phyloP scores from a whole-genome alignment of 176 grass and related monocot species.

The Avena eriantha region DNA sequence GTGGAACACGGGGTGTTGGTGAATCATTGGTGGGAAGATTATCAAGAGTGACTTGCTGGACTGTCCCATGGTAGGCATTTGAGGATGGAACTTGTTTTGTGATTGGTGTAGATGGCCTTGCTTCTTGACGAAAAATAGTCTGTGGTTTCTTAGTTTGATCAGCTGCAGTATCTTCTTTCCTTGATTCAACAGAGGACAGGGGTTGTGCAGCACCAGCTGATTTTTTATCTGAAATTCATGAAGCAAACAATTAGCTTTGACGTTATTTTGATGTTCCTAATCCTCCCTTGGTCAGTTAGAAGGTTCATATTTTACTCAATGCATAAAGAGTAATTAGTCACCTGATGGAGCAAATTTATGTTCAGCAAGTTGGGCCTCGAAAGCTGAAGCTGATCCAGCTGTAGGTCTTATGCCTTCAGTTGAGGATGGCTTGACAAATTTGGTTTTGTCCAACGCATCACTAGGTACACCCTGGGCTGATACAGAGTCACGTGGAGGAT shows the following conservation, averaged over 20 bases:
- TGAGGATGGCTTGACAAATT: neutral
- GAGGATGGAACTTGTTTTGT: constrained; percentile 11
- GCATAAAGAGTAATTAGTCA: constrained; percentile 28
- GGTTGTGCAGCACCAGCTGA: neutral
- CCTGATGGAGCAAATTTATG: constrained; percentile 18
- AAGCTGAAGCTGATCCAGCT: neutral
- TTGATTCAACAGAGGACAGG: constrained; percentile 31
- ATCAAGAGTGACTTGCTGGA: constrained; percentile 35
- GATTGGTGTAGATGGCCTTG: constrained; percentile 27
- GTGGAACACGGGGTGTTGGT: constrained; percentile 2
- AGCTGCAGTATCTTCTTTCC: neutral
- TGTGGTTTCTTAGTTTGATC: constrained; percentile 11
- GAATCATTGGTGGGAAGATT: neutral
- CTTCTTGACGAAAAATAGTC: constrained; percentile 24
- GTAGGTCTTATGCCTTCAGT: neutral
- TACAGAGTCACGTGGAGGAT: constrained; percentile 10
- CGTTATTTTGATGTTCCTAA: constrained; percentile 6
- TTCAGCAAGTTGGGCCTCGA: neutral
- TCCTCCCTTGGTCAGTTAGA: neutral
- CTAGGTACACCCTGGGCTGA: neutral
- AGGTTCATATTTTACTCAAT: constrained; percentile 18
- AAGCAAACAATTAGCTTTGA: constrained; percentile 35
- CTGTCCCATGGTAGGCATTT: constrained; percentile 15
- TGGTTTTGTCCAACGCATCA: constrained; percentile 6
- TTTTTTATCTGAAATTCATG: constrained; percentile 37